A percentile compares a stretch with the other conserved stretches of the same genome.
These are phyloP conservation scores for Coniochaeta prunicola DNA, from an alignment of 2,329 filamentous ascomycete genomes.

Conservation along the genomic window DNA sequence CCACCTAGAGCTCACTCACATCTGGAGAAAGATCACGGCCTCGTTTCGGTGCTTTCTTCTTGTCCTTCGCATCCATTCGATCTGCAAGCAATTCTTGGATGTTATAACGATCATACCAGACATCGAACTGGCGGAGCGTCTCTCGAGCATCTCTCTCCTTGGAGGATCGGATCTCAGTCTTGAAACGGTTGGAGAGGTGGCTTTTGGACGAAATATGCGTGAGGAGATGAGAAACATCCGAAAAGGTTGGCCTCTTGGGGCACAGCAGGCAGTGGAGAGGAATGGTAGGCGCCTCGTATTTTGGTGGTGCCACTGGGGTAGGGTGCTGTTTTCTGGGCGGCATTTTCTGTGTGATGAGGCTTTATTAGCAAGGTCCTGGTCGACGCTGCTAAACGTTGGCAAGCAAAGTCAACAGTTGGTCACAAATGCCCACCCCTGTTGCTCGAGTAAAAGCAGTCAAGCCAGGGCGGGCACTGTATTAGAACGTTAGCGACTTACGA, in stretches of 20 bases:
- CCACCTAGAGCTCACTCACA: conserved; percentile 7
- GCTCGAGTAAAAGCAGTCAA: too few species aligned
- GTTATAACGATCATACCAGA: conserved; percentile 68
- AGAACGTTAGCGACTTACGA: neutral
- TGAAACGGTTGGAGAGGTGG: conserved; percentile 81
- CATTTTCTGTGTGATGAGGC: neutral
- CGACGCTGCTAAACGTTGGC: neutral
- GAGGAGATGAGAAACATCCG: conserved; percentile 83
- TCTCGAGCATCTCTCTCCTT: conserved; percentile 58
- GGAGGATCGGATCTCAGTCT: conserved; percentile 65
- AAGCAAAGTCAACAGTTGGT: neutral
- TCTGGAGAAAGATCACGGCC: conserved; percentile 10
- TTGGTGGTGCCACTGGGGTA: neutral
- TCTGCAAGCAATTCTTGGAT: conserved; percentile 70
- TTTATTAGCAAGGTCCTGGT: neutral
- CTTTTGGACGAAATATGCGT: conserved; percentile 90
- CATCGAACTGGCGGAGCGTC: conserved; percentile 61
- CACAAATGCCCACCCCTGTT: too few species aligned
- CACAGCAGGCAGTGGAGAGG: conserved; percentile 79
- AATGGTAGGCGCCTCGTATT: conserved; percentile 30
- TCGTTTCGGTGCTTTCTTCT: conserved; percentile 36
- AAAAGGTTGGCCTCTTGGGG: conserved; percentile 71
- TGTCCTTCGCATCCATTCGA: conserved; percentile 68
- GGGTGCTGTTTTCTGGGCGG: neutral
- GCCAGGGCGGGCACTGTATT: neutral